Evolutionary conservation across 495 filamentous ascomycete species (phyloP).

Genomic region (Lentithecium fluviatile): DNA sequence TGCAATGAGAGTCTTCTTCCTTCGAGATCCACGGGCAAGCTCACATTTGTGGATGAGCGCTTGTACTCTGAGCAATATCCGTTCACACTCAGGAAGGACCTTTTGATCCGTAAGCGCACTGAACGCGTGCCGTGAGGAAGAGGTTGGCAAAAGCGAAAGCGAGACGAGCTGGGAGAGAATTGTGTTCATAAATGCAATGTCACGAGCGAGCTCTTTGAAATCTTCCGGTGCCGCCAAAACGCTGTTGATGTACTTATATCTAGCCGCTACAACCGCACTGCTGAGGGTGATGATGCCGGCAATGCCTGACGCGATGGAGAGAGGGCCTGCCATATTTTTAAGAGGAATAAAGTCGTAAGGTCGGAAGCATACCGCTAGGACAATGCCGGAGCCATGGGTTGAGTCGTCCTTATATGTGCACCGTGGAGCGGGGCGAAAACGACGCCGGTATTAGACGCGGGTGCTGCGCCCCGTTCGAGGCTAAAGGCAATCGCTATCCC

Average conservation of each 20-base stretch:
- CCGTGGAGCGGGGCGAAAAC: no score
- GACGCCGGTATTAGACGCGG: no score
- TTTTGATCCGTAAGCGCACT: not conserved
- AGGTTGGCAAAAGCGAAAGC: not conserved
- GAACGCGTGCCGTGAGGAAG: not conserved
- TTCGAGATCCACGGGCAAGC: not conserved
- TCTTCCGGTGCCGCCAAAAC: not conserved
- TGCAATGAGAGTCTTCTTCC: not conserved
- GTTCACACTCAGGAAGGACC: not conserved
- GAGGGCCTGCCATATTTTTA: not conserved
- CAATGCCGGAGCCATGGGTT: no score
- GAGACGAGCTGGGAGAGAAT: not conserved
- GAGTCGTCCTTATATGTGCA: no score
- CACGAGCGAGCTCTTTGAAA: not conserved
- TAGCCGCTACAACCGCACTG: not conserved
- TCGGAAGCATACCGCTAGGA: no score
- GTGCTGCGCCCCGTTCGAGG: no score
- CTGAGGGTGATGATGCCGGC: not conserved
- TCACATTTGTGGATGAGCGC: not conserved
- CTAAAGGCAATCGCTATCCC: no score
- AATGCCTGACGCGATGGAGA: not conserved
- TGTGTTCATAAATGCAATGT: not conserved
- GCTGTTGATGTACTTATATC: not conserved
- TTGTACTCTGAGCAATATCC: not conserved
- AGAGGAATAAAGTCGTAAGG: no score